A percentile compares a stretch with the other conserved stretches of the same genome.
phyloP scores from a whole-genome alignment of 1,284 basidiomycete genomes.

The Chondrostereum purpureum region DNA sequence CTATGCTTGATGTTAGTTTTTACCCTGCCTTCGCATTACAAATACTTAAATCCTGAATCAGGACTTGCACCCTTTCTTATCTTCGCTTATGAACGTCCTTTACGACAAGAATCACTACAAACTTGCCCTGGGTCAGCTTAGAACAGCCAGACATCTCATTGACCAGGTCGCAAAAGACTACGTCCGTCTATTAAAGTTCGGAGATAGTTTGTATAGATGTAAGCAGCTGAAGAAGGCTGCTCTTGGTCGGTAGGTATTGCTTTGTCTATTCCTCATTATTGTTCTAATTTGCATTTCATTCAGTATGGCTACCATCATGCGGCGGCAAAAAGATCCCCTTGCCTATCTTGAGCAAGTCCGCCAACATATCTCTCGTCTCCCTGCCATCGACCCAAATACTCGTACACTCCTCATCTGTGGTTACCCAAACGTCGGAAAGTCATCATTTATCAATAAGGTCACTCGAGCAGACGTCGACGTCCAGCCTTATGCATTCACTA shows the following conservation, averaged over 20 bases:
- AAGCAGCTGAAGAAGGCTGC: conserved; percentile 95
- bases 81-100: conserved; percentile 90
- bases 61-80: conserved; percentile 93
- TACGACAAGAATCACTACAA: conserved; percentile 99
- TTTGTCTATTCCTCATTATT: neutral
- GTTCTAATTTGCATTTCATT: conserved; percentile 2
- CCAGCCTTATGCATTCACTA: conserved; percentile 97
- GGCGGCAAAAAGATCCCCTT: conserved; percentile 91
- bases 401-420: conserved; percentile 93
- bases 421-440: conserved; percentile 97
- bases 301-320: conserved; percentile 96
- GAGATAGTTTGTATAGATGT: conserved; percentile 92
- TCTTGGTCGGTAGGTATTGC: conserved; percentile 71
- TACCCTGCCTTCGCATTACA: neutral
- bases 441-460: conserved; percentile 97
- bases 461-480: conserved; percentile 96
- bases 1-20: conserved; percentile 82
- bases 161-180: conserved; percentile 96
- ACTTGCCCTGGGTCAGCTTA: conserved; percentile 90
- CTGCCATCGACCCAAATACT: conserved; percentile 94
- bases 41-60: conserved; percentile 24
- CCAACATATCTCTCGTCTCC: conserved; percentile 94
- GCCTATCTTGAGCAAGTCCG: conserved; percentile 96
- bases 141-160: conserved; percentile 89
- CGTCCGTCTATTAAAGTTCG: conserved; percentile 90